Evolutionary conservation across 768 basidiomycete species (phyloP).

Genomic region (Russula abietina): DNA sequence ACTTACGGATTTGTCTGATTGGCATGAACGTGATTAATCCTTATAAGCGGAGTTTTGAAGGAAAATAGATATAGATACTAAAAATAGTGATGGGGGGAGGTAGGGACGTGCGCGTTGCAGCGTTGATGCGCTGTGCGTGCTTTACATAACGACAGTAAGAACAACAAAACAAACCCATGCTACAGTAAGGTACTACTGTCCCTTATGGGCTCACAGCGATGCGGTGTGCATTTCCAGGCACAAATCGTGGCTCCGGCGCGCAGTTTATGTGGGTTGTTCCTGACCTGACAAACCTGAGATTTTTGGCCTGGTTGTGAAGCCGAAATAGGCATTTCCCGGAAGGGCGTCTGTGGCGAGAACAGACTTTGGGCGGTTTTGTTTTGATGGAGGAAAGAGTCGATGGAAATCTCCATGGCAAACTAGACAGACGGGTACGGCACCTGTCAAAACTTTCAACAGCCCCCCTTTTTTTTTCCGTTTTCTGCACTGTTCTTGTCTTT

Average conservation of each 20-base stretch:
- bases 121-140: too few species aligned
- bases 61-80: too few species aligned
- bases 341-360: not conserved
- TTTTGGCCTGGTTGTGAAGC: not conserved
- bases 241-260: not conserved
- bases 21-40: too few species aligned
- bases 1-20: too few species aligned
- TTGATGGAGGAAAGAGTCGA: not conserved
- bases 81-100: too few species aligned
- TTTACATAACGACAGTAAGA: too few species aligned
- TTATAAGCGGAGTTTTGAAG: too few species aligned
- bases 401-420: constrained; percentile 7
- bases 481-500: not conserved
- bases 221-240: too few species aligned
- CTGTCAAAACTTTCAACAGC: not conserved
- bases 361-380: not conserved
- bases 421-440: not conserved
- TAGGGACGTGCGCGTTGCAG: too few species aligned
- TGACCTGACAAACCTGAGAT: not conserved
- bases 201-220: too few species aligned
- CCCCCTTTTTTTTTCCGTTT: not conserved
- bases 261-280: not conserved
- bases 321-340: not conserved
- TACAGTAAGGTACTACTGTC: too few species aligned
- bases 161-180: too few species aligned